Evolutionary conservation across 2,329 filamentous ascomycete genomes (phyloP), one percentile per base, ranked within the genome.

Genomic region (Albifimbria verrucaria): DNA sequence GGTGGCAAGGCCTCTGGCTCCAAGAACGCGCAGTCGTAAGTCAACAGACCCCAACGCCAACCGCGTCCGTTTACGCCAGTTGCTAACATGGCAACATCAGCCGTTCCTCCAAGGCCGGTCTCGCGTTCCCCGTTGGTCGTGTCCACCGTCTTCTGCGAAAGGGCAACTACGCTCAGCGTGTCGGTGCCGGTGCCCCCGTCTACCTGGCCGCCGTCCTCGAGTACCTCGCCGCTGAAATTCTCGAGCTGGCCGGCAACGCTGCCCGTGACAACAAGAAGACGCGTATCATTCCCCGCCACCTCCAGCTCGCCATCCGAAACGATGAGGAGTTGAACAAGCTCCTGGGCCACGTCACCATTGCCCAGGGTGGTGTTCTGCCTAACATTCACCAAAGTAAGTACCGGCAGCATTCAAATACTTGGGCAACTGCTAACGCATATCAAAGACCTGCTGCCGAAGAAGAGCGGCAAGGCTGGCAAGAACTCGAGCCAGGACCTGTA

Each of bases 261-360:
- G 94, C 94, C 60, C 93, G 94, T 68, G 94, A 99, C 81, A 97
- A 97, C 88, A 99, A 99, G 90, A 97, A 97, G 89, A 99, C 93
- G 62, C 92, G 94, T 89, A 99, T 99, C 81, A 99, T 97, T 57
- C 94, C 94, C 62, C 92, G 94, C 77, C 94, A 99, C 78, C 86
- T 99, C 47, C 94, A 99, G 82, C 91, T 99, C 66, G 94, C 94
- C 78, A 99, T 99, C 82, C 88, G 94, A 71, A 97, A 97, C 81
- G 93, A 97, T 77, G 93, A 97, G 85, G 94, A 99, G 80, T 77
- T 97, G 89, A 97, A 97, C 89, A 97, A 96, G 86, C 88, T 96
- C 59, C 83, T 96, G 61, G 92, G 92, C 54, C 91, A 96, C 74
- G 92, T 96, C 77, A 97, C 92, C 73, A 96, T 96, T 68, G 92